phyloP scores from a whole-genome alignment of 768 basidiomycete genomes.

The Russula ochroleuca region DNA sequence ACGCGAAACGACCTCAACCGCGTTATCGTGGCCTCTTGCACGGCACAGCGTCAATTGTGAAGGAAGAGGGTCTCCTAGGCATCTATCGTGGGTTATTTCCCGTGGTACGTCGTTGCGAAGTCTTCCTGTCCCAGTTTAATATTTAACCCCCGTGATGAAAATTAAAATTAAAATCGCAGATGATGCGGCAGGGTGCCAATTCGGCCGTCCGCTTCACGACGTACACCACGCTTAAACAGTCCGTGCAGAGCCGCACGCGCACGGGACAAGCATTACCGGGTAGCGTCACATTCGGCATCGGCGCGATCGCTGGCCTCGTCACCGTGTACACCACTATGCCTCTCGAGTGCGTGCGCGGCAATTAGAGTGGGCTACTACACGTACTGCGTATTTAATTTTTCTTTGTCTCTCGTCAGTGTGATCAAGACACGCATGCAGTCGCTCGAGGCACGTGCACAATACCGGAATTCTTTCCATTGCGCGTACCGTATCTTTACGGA shows the following conservation, averaged over 20 bases:
- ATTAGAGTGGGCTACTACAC: background rate
- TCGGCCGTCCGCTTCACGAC: slow-evolving; percentile 95
- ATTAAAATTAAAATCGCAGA: slow-evolving; percentile 44
- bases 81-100: slow-evolving; percentile 92
- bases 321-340: slow-evolving; percentile 92
- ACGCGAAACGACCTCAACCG: slow-evolving; percentile 79
- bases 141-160: background rate
- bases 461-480: slow-evolving; percentile 93
- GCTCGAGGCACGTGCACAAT: slow-evolving; percentile 73
- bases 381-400: background rate
- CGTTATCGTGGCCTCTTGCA: slow-evolving; percentile 85
- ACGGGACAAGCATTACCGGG: slow-evolving; percentile 82
- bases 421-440: slow-evolving; percentile 99
- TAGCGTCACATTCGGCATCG: slow-evolving; percentile 90
- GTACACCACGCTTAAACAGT: slow-evolving; percentile 89
- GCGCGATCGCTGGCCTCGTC: slow-evolving; percentile 88
- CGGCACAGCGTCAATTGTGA: slow-evolving; percentile 74
- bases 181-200: slow-evolving; percentile 98
- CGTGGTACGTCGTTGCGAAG: slow-evolving; percentile 55
- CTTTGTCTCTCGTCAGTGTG: slow-evolving; percentile 50
- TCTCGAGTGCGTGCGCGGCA: slow-evolving; percentile 52
- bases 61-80: slow-evolving; percentile 78
- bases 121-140: no score
- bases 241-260: slow-evolving; percentile 78
- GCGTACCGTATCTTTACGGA: slow-evolving; percentile 92